These are phyloP conservation scores for Bipolaris oryzae DNA, from an alignment of 2,329 filamentous ascomycete genomes.

Conservation along the genomic window DNA sequence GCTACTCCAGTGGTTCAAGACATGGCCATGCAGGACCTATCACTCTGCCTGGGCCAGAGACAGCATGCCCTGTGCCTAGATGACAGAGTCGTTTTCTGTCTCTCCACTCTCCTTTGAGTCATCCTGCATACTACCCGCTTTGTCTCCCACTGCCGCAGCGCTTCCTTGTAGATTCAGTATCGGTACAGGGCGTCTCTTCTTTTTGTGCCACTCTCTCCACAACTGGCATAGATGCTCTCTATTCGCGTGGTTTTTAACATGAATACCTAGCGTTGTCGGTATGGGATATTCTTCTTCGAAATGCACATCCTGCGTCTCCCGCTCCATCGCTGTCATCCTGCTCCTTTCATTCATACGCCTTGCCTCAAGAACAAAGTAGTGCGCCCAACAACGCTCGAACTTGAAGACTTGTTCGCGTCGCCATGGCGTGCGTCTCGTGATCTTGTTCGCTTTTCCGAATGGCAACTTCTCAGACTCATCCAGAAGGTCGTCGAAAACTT, in stretches of 20 bases:
- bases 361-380: slow-evolving; percentile 29
- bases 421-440: slow-evolving; percentile 27
- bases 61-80: neutral
- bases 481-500: slow-evolving; percentile 13
- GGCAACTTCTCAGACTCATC: slow-evolving; percentile 15
- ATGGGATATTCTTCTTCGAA: slow-evolving; percentile 15
- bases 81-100: neutral
- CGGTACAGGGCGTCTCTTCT: slow-evolving; percentile 14
- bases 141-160: too few species aligned
- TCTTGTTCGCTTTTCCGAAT: neutral
- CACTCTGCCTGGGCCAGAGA: neutral
- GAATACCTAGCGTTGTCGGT: slow-evolving; percentile 20
- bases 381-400: slow-evolving; percentile 32
- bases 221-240: slow-evolving; percentile 10
- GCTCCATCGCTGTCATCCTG: slow-evolving; percentile 22
- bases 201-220: slow-evolving; percentile 31
- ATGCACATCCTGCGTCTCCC: slow-evolving; percentile 11
- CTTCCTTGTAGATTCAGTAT: neutral
- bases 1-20: neutral
- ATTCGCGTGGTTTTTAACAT: neutral
- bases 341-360: slow-evolving; percentile 19
- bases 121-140: neutral
- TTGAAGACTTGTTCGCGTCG: slow-evolving; percentile 28
- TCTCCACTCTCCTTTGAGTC: neutral
- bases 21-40: neutral